Evolutionary conservation across 1,284 basidiomycete species (phyloP), one percentile per base, ranked within the genome.

Genomic region (Cutaneotrichosporon sp.): DNA sequence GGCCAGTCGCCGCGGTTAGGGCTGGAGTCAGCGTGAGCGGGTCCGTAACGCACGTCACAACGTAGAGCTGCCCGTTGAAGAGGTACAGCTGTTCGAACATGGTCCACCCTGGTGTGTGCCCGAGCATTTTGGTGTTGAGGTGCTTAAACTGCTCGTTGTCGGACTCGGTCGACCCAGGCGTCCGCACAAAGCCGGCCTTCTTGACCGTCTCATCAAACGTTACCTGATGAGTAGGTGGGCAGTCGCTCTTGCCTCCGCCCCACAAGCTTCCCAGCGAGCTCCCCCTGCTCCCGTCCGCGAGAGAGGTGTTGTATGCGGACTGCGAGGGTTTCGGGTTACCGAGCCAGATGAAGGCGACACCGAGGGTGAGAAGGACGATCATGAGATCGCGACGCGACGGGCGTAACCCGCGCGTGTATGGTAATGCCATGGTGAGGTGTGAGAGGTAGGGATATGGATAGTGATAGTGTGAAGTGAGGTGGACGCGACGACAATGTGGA

Each of bases 31-130:
- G 22, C 58, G 46, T 18, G 31, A 14, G 14, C 51, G 76, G 75
- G 8, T 76, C 65, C 22, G 76, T 80, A 26, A 82, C 81, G 58
- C 80, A 84, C 64, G 83, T 86, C 66, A 86, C 80, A 67, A 91
- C 84, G 74, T 85, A 87, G 34, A 92, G 80, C 0, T 88, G 89
- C 13, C 89, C 90, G 70, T 90, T 88, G 56, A 85, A 86, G 84
- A 91, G 87, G 82, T 91, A 91, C 14, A 79, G 58, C 62, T 72
- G 72, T 42, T 81, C 78, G 57, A 78, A 74, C 51, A 81, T 58
- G 6, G 78, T 80, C 78, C 78, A 81, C 1, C 80, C 80, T 1
- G 78, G 71, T 40, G 72, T 63, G 72, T 80, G 76, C 2, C 68
- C 80, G 31, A 68, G 68, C 46, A 77, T 56, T 16, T 69, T 58